Base-by-base conservation (phyloP, 495 filamentous ascomycete genomes). In the Aspergillus olivimuriae region DNA sequence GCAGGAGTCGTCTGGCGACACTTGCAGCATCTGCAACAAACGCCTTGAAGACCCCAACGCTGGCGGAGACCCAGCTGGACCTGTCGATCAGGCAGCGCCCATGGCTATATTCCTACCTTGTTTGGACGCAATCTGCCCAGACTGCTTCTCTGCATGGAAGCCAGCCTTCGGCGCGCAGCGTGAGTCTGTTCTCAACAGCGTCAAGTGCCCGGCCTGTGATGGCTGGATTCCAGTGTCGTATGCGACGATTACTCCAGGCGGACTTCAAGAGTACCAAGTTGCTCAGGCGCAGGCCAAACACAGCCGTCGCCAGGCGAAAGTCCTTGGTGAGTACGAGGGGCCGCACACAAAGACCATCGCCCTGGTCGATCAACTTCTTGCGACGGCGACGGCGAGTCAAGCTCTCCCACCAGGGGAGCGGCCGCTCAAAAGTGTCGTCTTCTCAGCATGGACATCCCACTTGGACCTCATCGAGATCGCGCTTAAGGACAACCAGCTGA, bases 391-490 rank as follows among this genome's bases (percentile, higher is more conserved):
- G 28, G 75, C 83, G 50, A 89, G 81, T 57, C 58, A 73, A 38
- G 57, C 61, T 4, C 63, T 77, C 12, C 76, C 75, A 2, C 68
- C 76, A 10, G 64, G 69, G 26, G 76, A 86, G 43, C 73, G 70
- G 0, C 88, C 89, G 0, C 81, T 87, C 62, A 95, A 94, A 58
- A 86, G 84, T 33, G 91, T 98, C 11, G 78, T 98, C 15, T 96
- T 97, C 60, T 95, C 89, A 1, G 80, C 78, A 21, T 98, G 92
- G 91, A 96, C 91, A 0, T 81, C 85, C 2, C 89, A 96, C 58
- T 78, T 98, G 23, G 91, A 98, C 57, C 77, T 98, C 11, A 94
- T 98, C 51, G 80, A 95, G 56, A 78, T 87, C 38, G 91, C 92
- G 2, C 69, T 98, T 11, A 72, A 81, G 35, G 74, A 80, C 34